These are phyloP conservation scores for Termitomyces sp. DNA, from an alignment of 768 basidiomycete species.

Conservation along the genomic window DNA sequence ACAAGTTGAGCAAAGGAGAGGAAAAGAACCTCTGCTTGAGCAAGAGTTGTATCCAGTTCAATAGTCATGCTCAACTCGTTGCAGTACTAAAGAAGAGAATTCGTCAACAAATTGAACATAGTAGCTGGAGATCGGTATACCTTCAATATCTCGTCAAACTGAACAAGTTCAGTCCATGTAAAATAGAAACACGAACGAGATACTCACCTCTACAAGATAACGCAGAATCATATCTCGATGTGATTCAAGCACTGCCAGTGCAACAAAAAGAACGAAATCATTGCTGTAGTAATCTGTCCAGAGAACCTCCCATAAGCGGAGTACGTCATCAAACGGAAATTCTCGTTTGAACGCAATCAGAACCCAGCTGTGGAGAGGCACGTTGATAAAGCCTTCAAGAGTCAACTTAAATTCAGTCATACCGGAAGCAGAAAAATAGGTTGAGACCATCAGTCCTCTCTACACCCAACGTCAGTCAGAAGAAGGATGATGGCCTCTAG, in stretches of 20 bases:
- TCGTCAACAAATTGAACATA: background rate
- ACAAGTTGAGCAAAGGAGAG: constrained; percentile 87
- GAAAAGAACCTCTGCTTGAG: constrained; percentile 96
- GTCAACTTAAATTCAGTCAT: constrained; percentile 20
- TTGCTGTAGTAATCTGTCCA: constrained; percentile 92
- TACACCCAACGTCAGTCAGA: constrained; percentile 11
- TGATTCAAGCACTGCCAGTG: constrained; percentile 90
- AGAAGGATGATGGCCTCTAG: background rate
- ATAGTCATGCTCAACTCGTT: constrained; percentile 96
- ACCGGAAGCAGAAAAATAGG: constrained; percentile 98
- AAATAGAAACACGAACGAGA: background rate
- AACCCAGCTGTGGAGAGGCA: constrained; percentile 61
- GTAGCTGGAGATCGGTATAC: constrained; percentile 25
- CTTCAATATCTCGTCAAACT: constrained; percentile 85
- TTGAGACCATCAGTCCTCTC: constrained; percentile 91
- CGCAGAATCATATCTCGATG: constrained; percentile 94
- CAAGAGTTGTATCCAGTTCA: constrained; percentile 91
- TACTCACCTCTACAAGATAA: constrained; percentile 84
- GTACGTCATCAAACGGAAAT: constrained; percentile 88
- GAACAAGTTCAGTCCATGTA: background rate
- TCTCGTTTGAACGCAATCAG: constrained; percentile 96
- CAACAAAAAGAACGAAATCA: constrained; percentile 89
- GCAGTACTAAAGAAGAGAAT: constrained; percentile 56
- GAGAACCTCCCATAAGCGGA: constrained; percentile 89
- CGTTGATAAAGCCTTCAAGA: background rate